A percentile compares a stretch with the other conserved stretches of the same genome.
phyloP scores from a whole-genome alignment of 2,329 filamentous ascomycete species.

The Calcarisporium arbuscula region DNA sequence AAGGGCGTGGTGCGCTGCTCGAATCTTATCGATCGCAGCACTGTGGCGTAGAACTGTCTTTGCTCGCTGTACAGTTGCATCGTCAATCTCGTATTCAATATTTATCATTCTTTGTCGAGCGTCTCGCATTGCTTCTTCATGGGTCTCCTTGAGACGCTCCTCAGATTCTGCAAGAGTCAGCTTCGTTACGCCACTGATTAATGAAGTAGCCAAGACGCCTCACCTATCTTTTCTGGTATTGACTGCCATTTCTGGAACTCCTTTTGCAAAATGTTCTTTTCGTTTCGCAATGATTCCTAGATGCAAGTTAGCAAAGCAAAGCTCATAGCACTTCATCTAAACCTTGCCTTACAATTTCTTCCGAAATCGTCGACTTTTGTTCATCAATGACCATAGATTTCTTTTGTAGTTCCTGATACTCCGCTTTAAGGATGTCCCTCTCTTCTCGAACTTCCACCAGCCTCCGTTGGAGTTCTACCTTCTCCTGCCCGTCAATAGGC shows the following conservation, averaged over 20 bases:
- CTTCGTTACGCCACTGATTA: neutral
- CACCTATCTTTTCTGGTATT: conserved; percentile 67
- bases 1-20: conserved; percentile 54
- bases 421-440: conserved; percentile 23
- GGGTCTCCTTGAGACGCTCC: conserved; percentile 22
- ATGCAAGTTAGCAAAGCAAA: conserved; percentile 15
- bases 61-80: conserved; percentile 49
- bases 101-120: conserved; percentile 34
- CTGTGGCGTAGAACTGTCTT: conserved; percentile 46
- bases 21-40: conserved; percentile 56
- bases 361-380: conserved; percentile 33
- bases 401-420: conserved; percentile 26
- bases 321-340: no score
- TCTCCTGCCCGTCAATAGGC: conserved; percentile 62
- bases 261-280: conserved; percentile 64
- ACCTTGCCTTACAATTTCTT: conserved; percentile 27
- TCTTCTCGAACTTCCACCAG: conserved; percentile 37
- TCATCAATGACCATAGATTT: conserved; percentile 36
- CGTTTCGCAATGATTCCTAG: conserved; percentile 44
- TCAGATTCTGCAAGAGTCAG: conserved; percentile 27
- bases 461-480: conserved; percentile 51
- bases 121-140: conserved; percentile 25
- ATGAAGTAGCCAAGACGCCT: no score
- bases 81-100: conserved; percentile 49
- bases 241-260: conserved; percentile 58